A percentile compares a stretch with the other conserved stretches of the same genome.
Conservation (phyloP, 768 basidiomycete genomes). For the Podaxis pistillaris region DNA sequence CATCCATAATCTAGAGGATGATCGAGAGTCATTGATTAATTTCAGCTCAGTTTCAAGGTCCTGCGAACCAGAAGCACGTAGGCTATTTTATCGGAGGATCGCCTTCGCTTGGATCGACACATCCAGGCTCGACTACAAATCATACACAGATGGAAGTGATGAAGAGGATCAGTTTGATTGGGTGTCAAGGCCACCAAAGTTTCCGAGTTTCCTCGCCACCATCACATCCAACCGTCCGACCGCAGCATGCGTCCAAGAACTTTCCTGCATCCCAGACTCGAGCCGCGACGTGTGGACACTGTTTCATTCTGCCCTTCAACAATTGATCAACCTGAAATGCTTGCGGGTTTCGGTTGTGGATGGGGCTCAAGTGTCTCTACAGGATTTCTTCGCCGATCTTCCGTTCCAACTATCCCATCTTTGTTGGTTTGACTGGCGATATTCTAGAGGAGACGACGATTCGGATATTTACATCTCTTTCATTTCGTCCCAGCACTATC, state of each 20-base stretch:
- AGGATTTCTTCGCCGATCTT: not conserved
- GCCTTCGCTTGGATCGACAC: not conserved
- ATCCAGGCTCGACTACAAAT: not conserved
- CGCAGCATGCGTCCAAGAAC: not conserved
- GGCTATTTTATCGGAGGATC: not conserved
- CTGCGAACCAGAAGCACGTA: not conserved
- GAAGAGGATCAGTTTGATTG: not conserved
- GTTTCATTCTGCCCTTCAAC: not conserved
- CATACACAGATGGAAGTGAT: not conserved
- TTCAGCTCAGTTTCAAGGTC: not conserved
- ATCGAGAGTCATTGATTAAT: not conserved
- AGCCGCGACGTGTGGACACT: not conserved
- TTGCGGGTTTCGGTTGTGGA: not conserved
- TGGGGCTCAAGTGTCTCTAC: not conserved
- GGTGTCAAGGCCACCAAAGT: not conserved
- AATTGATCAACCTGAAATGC: not conserved
- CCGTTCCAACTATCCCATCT: not conserved
- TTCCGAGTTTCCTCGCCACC: not conserved
- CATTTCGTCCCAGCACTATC: not conserved
- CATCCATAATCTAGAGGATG: not conserved
- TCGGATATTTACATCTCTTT: not conserved
- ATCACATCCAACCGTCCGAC: not conserved
- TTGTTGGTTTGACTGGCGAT: not conserved
- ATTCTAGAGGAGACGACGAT: not conserved
- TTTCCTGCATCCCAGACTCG: not conserved